Conservation (phyloP, 169 alveolate species). For the Cryptosporidium baileyi region DNA sequence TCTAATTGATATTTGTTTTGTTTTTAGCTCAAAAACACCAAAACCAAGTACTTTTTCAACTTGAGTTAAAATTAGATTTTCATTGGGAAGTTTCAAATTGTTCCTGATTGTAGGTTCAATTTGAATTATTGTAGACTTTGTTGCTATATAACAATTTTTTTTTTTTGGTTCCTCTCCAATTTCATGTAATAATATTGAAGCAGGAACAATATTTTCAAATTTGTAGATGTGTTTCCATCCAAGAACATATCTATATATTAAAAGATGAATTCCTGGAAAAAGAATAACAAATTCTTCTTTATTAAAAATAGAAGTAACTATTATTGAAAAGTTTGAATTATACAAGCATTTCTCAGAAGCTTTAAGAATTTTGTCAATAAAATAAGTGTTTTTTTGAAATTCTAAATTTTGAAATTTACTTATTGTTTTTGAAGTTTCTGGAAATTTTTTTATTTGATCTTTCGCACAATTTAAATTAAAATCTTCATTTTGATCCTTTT, state of each 20-base stretch:
- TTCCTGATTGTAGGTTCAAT: not conserved
- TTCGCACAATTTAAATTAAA: not conserved
- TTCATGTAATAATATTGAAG: not conserved
- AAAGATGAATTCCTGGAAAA: constrained; percentile 26
- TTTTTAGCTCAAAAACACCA: constrained; percentile 26
- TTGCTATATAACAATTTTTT: constrained; percentile 23
- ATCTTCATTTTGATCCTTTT: not conserved
- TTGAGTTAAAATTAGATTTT: constrained; percentile 4
- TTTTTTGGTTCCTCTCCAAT: not conserved
- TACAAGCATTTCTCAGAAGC: not conserved
- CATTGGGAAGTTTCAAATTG: not conserved
- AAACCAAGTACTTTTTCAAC: constrained; percentile 39
- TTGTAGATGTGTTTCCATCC: constrained; percentile 10
- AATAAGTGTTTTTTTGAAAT: no score
- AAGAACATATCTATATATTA: constrained; percentile 12
- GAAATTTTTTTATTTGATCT: not conserved
- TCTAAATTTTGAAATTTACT: no score
- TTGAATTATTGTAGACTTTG: not conserved
- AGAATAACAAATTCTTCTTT: not conserved
- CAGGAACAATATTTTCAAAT: constrained; percentile 15
- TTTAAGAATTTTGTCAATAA: not conserved
- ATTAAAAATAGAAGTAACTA: not conserved
- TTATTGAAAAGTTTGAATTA: constrained; percentile 3
- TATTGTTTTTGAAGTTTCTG: not conserved
- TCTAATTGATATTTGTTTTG: not conserved